Base-by-base conservation (phyloP, 768 basidiomycete genomes). In the Suillus placidus region DNA sequence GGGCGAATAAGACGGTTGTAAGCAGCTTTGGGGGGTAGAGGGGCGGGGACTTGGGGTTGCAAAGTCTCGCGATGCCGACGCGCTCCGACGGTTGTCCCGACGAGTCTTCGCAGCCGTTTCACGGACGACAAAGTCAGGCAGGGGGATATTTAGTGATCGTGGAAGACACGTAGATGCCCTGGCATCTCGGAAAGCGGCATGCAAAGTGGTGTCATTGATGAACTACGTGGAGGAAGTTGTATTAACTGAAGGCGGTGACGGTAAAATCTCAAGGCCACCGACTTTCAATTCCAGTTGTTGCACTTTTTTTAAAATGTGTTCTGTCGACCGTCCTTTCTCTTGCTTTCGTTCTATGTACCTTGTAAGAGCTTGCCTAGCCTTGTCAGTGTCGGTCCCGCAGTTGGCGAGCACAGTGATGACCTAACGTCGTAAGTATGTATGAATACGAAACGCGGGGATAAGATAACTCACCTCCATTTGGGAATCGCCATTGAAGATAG, bases 401-500 rank as follows among this genome's bases (percentile, higher is more conserved):
- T 78, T 78, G 2, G 76, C 76, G n/a, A 77, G 66, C 34, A 77
- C 76, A 8, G 75, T 16, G 60, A 78, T 71, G 64, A 76, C 76
- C 76, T 76, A 43, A 69, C 34, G 9, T 10, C 49, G 30, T 30
- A 61, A 20, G 26, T 20, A n/a, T 66, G 32, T 14, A 60, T 30
- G 13, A 61, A 14, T 10, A 13, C 32, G 6, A 5, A 26, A 32
- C 16, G 30, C 18, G 64, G 57, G 37, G 18, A 26, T 14, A 13
- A 7, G 23, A 26, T 13, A 37, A 38, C 38, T 35, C n/a, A 76
- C 75, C 73, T 76, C 75, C 55, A 72, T 63, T 16, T 73, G 75
- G 56, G 76, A 74, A 45, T 57, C 72, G 34, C 75, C 75, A 6
- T 60, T 74, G 66, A 76, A 76, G 30, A 70, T 73, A 52, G 23